These are phyloP conservation scores for Aspergillus taichungensis DNA, from an alignment of 495 filamentous ascomycete species.

Conservation along the genomic window DNA sequence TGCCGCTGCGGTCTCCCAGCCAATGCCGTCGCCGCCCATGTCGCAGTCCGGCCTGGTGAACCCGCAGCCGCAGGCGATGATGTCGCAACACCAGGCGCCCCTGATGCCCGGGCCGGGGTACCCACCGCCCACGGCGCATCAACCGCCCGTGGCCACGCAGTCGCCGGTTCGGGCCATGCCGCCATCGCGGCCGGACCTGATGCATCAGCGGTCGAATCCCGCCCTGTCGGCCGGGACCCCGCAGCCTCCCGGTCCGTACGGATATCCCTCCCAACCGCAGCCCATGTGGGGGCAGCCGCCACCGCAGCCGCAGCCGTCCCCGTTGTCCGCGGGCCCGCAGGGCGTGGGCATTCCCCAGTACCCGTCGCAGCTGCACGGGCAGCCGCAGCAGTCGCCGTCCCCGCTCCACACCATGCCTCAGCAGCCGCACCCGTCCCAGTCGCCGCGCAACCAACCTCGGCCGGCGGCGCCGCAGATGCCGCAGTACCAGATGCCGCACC, in stretches of 20 bases:
- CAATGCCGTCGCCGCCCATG: conserved; percentile 40
- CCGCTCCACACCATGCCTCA: conserved; percentile 27
- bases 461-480: conserved; percentile 33
- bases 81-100: conserved; percentile 27
- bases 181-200: conserved; percentile 34
- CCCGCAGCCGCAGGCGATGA: conserved; percentile 26
- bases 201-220: conserved; percentile 39
- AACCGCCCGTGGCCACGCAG: conserved; percentile 31
- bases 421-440: conserved; percentile 38
- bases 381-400: conserved; percentile 36
- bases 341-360: conserved; percentile 40
- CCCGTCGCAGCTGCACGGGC: conserved; percentile 26
- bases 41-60: conserved; percentile 37
- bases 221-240: conserved; percentile 29
- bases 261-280: conserved; percentile 38
- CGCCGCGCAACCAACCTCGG: conserved; percentile 39
- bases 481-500: conserved; percentile 42
- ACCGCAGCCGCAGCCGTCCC: conserved; percentile 45
- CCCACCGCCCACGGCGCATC: conserved; percentile 27
- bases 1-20: conserved; percentile 13
- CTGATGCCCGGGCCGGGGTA: conserved; percentile 31
- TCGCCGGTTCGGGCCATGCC: conserved; percentile 37
- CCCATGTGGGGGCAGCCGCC: conserved; percentile 48
- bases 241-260: conserved; percentile 35
- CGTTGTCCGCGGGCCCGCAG: conserved; percentile 33